Percentiles rank a stretch among this genome's conserved stretches.
phyloP scores from a whole-genome alignment of 768 basidiomycete species.

The Lyophyllum semitale region DNA sequence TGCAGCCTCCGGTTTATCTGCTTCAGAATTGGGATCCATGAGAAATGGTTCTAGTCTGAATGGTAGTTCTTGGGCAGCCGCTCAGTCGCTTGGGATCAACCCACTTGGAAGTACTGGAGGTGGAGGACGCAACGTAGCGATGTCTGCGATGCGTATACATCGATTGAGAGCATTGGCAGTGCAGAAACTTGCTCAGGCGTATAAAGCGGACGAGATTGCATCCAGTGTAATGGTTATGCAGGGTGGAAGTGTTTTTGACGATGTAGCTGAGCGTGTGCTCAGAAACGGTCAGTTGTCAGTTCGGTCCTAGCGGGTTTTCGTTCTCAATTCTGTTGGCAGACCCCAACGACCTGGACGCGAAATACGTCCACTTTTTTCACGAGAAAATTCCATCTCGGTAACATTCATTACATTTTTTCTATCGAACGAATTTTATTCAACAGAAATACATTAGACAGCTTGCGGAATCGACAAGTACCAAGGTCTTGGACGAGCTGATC shows the following conservation, averaged over 20 bases:
- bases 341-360: constrained; percentile 75
- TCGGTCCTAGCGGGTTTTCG: not conserved
- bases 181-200: constrained; percentile 84
- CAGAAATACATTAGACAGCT: constrained; percentile 59
- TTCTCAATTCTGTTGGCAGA: constrained; percentile 41
- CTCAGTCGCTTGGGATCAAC: constrained; percentile 66
- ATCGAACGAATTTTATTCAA: constrained; percentile 11
- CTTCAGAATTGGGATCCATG: constrained; percentile 71
- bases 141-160: constrained; percentile 86
- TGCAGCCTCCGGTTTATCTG: constrained; percentile 81
- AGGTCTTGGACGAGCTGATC: constrained; percentile 80
- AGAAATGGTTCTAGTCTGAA: constrained; percentile 44
- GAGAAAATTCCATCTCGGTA: constrained; percentile 94
- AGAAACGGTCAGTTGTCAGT: constrained; percentile 47
- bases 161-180: constrained; percentile 80
- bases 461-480: constrained; percentile 80
- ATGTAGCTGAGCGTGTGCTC: constrained; percentile 86
- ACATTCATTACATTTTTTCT: constrained; percentile 3
- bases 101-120: constrained; percentile 46
- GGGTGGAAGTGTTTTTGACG: constrained; percentile 89
- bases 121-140: constrained; percentile 72
- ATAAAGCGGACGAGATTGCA: constrained; percentile 87
- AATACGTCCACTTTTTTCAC: constrained; percentile 92
- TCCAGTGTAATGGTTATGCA: constrained; percentile 96
- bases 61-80: constrained; percentile 59